A percentile compares a stretch with the other conserved stretches of the same genome.
These are phyloP conservation scores for Trametes gibbosa DNA, from an alignment of 768 basidiomycete genomes.

Conservation along the genomic window DNA sequence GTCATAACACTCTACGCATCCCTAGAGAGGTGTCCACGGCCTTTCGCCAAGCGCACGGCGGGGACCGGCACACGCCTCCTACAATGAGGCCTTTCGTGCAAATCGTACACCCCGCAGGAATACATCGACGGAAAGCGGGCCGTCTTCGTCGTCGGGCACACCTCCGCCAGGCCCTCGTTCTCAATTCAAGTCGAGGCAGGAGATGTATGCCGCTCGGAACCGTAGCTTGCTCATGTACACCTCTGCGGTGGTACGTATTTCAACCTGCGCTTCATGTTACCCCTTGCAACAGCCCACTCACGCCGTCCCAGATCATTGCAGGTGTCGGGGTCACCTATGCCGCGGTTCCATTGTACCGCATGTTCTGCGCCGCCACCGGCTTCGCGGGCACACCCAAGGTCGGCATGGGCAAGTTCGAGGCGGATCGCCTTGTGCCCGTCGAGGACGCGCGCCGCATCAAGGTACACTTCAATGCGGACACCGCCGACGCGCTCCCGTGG, in stretches of 20 bases:
- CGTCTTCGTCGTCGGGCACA: constrained; percentile 9
- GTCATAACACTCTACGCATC: neutral
- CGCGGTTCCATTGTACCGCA: constrained; percentile 94
- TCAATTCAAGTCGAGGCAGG: constrained; percentile 33
- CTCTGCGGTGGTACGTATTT: constrained; percentile 66
- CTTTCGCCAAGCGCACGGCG: neutral
- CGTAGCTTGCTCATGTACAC: constrained; percentile 81
- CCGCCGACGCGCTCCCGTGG: constrained; percentile 89
- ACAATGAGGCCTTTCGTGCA: neutral
- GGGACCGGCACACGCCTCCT: neutral
- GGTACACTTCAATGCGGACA: constrained; percentile 95
- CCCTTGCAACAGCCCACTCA: neutral
- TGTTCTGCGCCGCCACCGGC: constrained; percentile 97
- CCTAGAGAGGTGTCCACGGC: constrained; percentile 4
- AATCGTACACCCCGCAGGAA: constrained; percentile 11
- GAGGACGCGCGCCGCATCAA: constrained; percentile 74
- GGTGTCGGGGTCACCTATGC: constrained; percentile 91
- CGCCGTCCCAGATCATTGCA: constrained; percentile 57
- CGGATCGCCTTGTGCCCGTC: constrained; percentile 80
- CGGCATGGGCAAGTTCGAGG: constrained; percentile 77
- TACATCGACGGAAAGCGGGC: constrained; percentile 1
- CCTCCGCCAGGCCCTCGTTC: constrained; percentile 5
- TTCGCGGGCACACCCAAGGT: constrained; percentile 95
- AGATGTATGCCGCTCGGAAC: constrained; percentile 57
- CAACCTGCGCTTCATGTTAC: neutral